A percentile compares a stretch with the other conserved stretches of the same genome.
These are phyloP conservation scores for Phytophthora macrochlamydospora DNA, from an alignment of 352 stramenopile species.

Conservation along the genomic window DNA sequence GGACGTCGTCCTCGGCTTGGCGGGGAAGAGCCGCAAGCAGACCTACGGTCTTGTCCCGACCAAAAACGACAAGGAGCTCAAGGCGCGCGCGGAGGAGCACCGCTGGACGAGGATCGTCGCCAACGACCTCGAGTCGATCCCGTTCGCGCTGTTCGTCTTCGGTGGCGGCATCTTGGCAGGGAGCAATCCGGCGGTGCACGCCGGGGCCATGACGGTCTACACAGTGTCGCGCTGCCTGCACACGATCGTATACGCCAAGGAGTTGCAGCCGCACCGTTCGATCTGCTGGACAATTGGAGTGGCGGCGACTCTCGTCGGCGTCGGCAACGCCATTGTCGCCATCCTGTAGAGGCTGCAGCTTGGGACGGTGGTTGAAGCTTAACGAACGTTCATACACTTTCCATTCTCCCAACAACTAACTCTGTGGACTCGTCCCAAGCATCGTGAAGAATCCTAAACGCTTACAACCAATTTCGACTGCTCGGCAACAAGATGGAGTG, in stretches of 20 bases:
- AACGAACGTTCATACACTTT: too few relatives aligned
- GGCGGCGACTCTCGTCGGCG: slow-evolving; percentile 27
- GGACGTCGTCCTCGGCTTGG: not conserved
- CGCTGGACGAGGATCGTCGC: slow-evolving; percentile 45
- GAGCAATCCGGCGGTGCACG: slow-evolving; percentile 29
- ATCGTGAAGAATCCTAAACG: too few relatives aligned
- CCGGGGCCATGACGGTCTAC: slow-evolving; percentile 35
- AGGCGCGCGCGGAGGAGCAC: slow-evolving; percentile 30
- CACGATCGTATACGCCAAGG: slow-evolving; percentile 52
- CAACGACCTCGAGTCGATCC: slow-evolving; percentile 52
- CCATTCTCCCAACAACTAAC: too few relatives aligned
- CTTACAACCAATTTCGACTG: not conserved
- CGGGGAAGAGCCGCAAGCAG: slow-evolving; percentile 16
- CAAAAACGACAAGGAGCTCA: slow-evolving; percentile 24
- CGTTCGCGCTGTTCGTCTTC: slow-evolving; percentile 40
- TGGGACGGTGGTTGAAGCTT: not conserved
- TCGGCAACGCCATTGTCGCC: slow-evolving; percentile 37
- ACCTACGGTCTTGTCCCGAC: slow-evolving; percentile 30
- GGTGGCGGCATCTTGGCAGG: slow-evolving; percentile 30
- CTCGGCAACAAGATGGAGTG: slow-evolving; percentile 7
- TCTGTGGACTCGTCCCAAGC: too few relatives aligned
- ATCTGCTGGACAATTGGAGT: slow-evolving; percentile 43
- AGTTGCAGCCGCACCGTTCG: slow-evolving; percentile 46
- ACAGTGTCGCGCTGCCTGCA: slow-evolving; percentile 44
- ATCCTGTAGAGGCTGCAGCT: slow-evolving; percentile 9